Percentiles rank a stretch among this genome's conserved stretches.
These are phyloP conservation scores for Cercospora berteroae DNA, from an alignment of 2,329 filamentous ascomycete species.

Conservation along the genomic window DNA sequence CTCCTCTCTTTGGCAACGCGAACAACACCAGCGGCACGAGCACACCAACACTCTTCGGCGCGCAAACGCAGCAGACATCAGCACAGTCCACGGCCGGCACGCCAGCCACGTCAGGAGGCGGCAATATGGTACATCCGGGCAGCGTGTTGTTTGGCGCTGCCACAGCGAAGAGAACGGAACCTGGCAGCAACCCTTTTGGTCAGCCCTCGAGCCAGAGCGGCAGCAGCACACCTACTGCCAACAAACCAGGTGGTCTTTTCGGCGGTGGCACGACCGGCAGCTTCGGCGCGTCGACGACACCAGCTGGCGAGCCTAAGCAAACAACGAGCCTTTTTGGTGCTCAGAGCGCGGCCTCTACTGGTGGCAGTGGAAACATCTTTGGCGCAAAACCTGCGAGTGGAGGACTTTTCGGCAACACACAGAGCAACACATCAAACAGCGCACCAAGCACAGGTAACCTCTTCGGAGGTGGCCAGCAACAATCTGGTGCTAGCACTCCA, in stretches of 20 bases:
- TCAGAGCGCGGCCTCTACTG: constrained; percentile 6
- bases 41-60: constrained; percentile 14
- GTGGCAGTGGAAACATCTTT: constrained; percentile 8
- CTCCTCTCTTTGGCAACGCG: constrained; percentile 5
- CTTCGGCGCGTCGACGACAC: constrained; percentile 25
- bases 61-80: constrained; percentile 13
- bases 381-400: constrained; percentile 15
- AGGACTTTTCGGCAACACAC: constrained; percentile 9
- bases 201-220: constrained; percentile 15
- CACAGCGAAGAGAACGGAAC: constrained; percentile 16
- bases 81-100: constrained; percentile 12
- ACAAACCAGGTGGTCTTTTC: constrained; percentile 20
- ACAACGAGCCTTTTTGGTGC: constrained; percentile 17
- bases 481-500: constrained; percentile 11
- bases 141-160: constrained; percentile 15
- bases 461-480: constrained; percentile 19
- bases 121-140: constrained; percentile 4
- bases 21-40: constrained; percentile 10
- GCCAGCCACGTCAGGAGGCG: constrained; percentile 4
- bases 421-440: constrained; percentile 13
- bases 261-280: constrained; percentile 17
- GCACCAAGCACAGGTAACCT: constrained; percentile 13
- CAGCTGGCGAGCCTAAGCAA: constrained; percentile 27
- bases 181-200: constrained; percentile 8
- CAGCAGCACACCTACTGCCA: constrained; percentile 24